Conservation (phyloP, 306 rosid genomes). For the Astragalus membranaceus region DNA sequence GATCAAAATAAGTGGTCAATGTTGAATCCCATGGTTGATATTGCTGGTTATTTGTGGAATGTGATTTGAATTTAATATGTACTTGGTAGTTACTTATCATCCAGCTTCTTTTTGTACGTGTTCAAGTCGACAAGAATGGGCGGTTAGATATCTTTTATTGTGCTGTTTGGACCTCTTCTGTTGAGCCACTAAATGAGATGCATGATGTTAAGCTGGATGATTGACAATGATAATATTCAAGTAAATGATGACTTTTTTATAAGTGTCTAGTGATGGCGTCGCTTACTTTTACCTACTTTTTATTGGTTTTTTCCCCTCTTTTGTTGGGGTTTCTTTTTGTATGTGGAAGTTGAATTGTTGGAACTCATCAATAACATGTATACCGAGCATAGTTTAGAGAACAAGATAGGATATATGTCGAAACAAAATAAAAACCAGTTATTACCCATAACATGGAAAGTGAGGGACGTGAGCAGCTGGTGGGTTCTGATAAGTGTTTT, state of each 20-base stretch:
- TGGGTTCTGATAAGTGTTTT: constrained; percentile 76
- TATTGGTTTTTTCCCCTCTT: constrained; percentile 21
- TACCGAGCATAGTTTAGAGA: constrained; percentile 24
- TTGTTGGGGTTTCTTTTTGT: constrained; percentile 15
- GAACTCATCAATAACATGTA: constrained; percentile 5
- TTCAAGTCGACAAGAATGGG: constrained; percentile 36
- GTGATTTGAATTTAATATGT: constrained; percentile 21
- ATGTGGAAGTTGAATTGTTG: not conserved
- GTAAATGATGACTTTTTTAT: constrained; percentile 25
- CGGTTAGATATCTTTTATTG: constrained; percentile 25
- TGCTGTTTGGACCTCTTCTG: constrained; percentile 35
- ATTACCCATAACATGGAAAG: constrained; percentile 67
- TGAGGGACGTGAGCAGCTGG: constrained; percentile 92
- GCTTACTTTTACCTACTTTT: constrained; percentile 20
- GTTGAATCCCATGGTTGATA: constrained; percentile 21
- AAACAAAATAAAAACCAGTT: constrained; percentile 43
- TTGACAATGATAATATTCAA: constrained; percentile 33
- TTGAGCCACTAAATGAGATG: constrained; percentile 26
- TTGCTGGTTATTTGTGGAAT: constrained; percentile 21
- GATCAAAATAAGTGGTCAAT: constrained; percentile 12
- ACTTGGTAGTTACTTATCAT: constrained; percentile 22
- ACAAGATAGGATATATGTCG: constrained; percentile 28
- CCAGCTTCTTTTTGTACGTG: constrained; percentile 25
- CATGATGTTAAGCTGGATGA: constrained; percentile 23
- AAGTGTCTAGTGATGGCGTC: constrained; percentile 23